Evolutionary conservation across 1,139 yeast genomes (phyloP).

Genomic region (Zygosaccharomyces pseudobailii): DNA sequence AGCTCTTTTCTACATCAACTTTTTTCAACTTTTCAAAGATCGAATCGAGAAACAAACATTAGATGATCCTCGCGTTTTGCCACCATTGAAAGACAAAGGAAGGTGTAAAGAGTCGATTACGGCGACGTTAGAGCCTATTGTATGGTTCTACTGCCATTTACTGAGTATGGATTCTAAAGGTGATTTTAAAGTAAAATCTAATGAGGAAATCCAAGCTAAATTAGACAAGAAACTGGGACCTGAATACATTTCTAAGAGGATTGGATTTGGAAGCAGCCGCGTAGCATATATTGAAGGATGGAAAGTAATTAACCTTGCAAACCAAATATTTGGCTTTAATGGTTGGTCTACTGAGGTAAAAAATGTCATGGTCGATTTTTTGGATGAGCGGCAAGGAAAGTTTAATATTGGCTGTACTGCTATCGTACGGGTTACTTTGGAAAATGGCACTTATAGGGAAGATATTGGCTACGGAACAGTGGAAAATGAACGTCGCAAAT

Average conservation of each 20-base stretch:
- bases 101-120: neutral
- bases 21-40: slow-evolving; percentile 2
- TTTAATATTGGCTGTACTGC: slow-evolving; percentile 64
- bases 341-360: slow-evolving; percentile 77
- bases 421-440: slow-evolving; percentile 63
- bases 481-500: slow-evolving; percentile 65
- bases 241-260: slow-evolving; percentile 76
- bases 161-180: slow-evolving; percentile 24
- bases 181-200: slow-evolving; percentile 16
- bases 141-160: neutral
- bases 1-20: neutral
- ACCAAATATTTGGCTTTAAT: slow-evolving; percentile 73
- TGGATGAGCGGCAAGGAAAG: slow-evolving; percentile 54
- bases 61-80: slow-evolving; percentile 6
- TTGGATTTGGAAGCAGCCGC: slow-evolving; percentile 67
- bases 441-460: slow-evolving; percentile 73
- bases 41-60: neutral
- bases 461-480: slow-evolving; percentile 79
- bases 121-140: neutral
- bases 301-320: slow-evolving; percentile 74
- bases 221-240: slow-evolving; percentile 76
- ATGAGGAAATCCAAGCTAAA: slow-evolving; percentile 35
- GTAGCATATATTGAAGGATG: slow-evolving; percentile 78
- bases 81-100: neutral
- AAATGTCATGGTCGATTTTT: slow-evolving; percentile 61